Conservation (phyloP, 495 filamentous ascomycete species). For the Penicillium psychrofluorescens region DNA sequence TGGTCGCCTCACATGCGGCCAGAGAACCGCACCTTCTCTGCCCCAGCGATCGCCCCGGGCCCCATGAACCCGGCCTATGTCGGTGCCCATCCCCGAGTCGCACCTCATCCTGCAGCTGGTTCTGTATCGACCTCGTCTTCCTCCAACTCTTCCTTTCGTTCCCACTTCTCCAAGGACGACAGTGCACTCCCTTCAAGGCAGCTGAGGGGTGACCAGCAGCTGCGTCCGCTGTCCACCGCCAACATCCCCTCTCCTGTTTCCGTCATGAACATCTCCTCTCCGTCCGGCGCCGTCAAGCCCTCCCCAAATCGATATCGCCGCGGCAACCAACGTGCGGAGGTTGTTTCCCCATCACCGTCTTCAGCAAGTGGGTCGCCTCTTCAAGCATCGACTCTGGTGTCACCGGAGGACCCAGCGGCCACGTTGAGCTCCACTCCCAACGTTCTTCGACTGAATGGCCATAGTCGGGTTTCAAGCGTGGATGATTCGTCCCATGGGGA, state of each 20-base stretch:
- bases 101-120: conserved; percentile 52
- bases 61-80: conserved; percentile 37
- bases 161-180: conserved; percentile 42
- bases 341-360: conserved; percentile 32
- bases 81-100: conserved; percentile 34
- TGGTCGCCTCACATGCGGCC: conserved; percentile 53
- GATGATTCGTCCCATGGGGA: conserved; percentile 45
- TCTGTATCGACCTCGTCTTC: conserved; percentile 54
- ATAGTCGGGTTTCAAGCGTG: conserved; percentile 41
- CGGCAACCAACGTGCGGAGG: conserved; percentile 43
- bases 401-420: conserved; percentile 17
- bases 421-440: conserved; percentile 2
- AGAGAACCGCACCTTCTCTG: conserved; percentile 61
- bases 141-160: conserved; percentile 32
- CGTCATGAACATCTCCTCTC: conserved; percentile 36
- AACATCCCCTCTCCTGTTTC: conserved; percentile 38
- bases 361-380: conserved; percentile 28
- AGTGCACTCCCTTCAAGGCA: conserved; percentile 37
- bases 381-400: conserved; percentile 5
- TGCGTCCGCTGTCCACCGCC: conserved; percentile 45
- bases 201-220: conserved; percentile 26
- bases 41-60: conserved; percentile 47
- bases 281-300: conserved; percentile 45
- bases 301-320: conserved; percentile 64
- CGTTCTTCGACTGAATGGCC: conserved; percentile 13